These are phyloP conservation scores for Selaginella moellendorffii DNA, from an alignment of 75 land plant genomes.

Conservation along the genomic window DNA sequence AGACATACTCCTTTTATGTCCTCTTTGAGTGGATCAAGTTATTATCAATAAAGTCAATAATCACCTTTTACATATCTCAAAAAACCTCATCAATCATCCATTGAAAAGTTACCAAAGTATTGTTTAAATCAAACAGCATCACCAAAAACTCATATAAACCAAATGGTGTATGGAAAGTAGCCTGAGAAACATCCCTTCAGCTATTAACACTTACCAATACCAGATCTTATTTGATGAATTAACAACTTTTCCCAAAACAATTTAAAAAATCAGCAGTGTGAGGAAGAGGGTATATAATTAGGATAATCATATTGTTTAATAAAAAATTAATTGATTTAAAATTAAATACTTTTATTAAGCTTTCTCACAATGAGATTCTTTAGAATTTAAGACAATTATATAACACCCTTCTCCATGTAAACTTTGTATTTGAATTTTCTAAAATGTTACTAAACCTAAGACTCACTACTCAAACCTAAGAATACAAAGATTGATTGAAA, in stretches of 20 bases:
- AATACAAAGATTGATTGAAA: too few relatives aligned
- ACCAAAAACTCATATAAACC: background rate
- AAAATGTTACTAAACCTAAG: background rate
- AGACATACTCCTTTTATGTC: background rate
- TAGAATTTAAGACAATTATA: background rate
- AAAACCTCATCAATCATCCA: background rate
- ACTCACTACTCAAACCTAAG: too few relatives aligned
- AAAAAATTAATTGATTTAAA: too few relatives aligned
- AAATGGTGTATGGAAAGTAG: background rate
- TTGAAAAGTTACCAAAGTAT: background rate
- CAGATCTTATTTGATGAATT: background rate
- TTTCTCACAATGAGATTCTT: background rate
- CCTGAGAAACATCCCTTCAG: background rate
- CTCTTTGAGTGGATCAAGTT: background rate
- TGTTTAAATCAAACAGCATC: background rate
- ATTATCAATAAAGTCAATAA: background rate
- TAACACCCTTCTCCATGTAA: background rate
- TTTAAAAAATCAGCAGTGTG: background rate
- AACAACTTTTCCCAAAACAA: background rate
- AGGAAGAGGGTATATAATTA: too few relatives aligned
- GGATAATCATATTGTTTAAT: too few relatives aligned
- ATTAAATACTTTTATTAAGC: background rate
- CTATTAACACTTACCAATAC: background rate
- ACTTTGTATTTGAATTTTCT: background rate
- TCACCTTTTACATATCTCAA: background rate